Conservation (phyloP, 2,329 filamentous ascomycete species). For the Diplocarpon mali region DNA sequence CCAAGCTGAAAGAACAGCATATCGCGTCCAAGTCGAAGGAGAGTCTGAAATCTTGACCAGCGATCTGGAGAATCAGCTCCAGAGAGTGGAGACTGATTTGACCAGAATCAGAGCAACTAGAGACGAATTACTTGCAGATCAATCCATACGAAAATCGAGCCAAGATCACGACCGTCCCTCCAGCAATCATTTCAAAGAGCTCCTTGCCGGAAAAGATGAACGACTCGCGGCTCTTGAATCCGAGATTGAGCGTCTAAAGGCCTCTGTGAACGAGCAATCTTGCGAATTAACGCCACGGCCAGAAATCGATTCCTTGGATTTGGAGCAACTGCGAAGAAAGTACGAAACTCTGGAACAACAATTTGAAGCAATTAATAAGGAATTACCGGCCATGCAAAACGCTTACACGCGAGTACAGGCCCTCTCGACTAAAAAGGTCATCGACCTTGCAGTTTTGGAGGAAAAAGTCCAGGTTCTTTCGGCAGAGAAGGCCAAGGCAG, state of each 20-base stretch:
- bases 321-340: constrained; percentile 63
- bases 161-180: constrained; percentile 67
- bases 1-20: constrained; percentile 73
- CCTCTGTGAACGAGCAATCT: constrained; percentile 40
- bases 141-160: constrained; percentile 65
- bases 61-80: constrained; percentile 74
- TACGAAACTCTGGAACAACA: constrained; percentile 68
- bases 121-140: constrained; percentile 77
- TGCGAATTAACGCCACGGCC: constrained; percentile 30
- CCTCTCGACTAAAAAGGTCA: constrained; percentile 75
- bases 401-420: constrained; percentile 85
- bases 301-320: constrained; percentile 46
- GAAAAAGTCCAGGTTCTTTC: constrained; percentile 63
- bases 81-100: constrained; percentile 72
- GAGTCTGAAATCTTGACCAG: constrained; percentile 62
- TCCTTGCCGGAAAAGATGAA: constrained; percentile 67
- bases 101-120: constrained; percentile 73
- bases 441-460: constrained; percentile 64
- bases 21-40: constrained; percentile 68
- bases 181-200: constrained; percentile 64
- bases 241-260: constrained; percentile 61
- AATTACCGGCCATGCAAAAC: constrained; percentile 78
- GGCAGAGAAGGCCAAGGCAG: constrained; percentile 89
- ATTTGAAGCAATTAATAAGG: constrained; percentile 73
- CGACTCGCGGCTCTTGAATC: constrained; percentile 74